These are phyloP conservation scores for Akanthomyces dipterigenus DNA, from an alignment of 2,329 filamentous ascomycete species.

Conservation along the genomic window DNA sequence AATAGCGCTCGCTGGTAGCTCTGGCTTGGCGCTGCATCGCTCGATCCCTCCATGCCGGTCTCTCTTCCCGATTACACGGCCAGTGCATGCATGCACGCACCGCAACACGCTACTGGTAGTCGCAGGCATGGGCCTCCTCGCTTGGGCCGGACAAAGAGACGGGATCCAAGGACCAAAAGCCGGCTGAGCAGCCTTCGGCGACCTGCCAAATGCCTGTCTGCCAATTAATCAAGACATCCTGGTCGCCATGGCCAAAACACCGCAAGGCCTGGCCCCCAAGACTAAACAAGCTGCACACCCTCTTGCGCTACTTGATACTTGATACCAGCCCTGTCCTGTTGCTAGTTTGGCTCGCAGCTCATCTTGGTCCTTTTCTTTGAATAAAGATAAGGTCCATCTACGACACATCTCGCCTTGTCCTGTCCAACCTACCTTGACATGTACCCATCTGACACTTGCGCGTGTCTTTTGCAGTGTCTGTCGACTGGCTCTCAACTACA, in stretches of 20 bases:
- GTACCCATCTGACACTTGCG: background rate
- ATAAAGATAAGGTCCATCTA: background rate
- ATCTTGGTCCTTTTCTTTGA: background rate
- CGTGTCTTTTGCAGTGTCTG: background rate
- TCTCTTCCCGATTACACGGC: background rate
- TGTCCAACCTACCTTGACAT: background rate
- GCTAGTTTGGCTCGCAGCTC: background rate
- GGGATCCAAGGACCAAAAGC: too few relatives aligned
- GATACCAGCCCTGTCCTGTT: background rate
- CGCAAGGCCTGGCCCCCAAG: background rate
- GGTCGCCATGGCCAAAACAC: background rate
- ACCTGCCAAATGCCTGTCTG: too few relatives aligned
- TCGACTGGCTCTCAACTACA: background rate
- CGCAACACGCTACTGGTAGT: background rate
- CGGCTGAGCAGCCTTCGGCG: background rate
- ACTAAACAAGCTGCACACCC: background rate
- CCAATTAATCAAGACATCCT: background rate
- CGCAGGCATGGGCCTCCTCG: background rate
- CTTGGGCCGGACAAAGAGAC: background rate
- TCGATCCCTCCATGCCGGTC: background rate
- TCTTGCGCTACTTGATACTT: background rate
- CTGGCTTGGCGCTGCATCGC: too few relatives aligned
- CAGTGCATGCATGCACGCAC: background rate
- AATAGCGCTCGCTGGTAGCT: too few relatives aligned
- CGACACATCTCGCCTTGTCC: background rate